A percentile compares a stretch with the other conserved stretches of the same genome.
phyloP scores from a whole-genome alignment of 2,329 filamentous ascomycete species.

The Rhynchosporium graminicola region DNA sequence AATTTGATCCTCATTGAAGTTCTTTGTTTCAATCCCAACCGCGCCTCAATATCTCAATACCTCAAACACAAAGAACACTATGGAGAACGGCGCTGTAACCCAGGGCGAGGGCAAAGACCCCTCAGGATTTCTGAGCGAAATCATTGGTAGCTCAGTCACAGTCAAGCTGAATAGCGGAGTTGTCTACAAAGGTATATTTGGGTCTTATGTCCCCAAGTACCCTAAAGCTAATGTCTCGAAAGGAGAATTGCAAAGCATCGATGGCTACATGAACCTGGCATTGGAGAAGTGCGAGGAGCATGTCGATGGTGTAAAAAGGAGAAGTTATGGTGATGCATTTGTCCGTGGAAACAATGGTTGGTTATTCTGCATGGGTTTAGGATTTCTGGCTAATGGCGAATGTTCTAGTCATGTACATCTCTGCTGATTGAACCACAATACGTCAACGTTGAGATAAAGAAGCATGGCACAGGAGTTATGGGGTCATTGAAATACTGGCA shows the following conservation, averaged over 20 bases:
- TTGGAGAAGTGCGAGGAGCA: conserved; percentile 94
- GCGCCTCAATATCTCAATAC: background rate
- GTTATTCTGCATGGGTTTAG: conserved; percentile 24
- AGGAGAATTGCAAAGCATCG: conserved; percentile 96
- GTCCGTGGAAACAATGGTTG: conserved; percentile 93
- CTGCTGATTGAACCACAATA: conserved; percentile 33
- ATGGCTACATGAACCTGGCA: conserved; percentile 99
- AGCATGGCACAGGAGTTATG: conserved; percentile 22
- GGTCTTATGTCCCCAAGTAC: background rate
- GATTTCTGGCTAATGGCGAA: conserved; percentile 16
- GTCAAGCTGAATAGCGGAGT: conserved; percentile 99
- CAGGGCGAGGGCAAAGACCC: conserved; percentile 83
- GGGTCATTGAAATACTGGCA: conserved; percentile 16
- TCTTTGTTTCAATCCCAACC: conserved; percentile 15
- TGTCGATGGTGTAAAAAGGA: conserved; percentile 78
- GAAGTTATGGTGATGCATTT: conserved; percentile 91
- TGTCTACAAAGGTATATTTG: conserved; percentile 81
- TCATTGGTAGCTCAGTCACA: conserved; percentile 90
- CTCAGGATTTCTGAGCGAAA: conserved; percentile 88
- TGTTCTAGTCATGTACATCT: conserved; percentile 40
- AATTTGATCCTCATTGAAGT: background rate
- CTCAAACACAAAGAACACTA: conserved; percentile 43
- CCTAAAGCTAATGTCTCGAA: conserved; percentile 22
- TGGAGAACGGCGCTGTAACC: conserved; percentile 69
- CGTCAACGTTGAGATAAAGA: background rate